These are phyloP conservation scores for Tulasnella sp. DNA, from an alignment of 768 basidiomycete genomes.

Conservation along the genomic window DNA sequence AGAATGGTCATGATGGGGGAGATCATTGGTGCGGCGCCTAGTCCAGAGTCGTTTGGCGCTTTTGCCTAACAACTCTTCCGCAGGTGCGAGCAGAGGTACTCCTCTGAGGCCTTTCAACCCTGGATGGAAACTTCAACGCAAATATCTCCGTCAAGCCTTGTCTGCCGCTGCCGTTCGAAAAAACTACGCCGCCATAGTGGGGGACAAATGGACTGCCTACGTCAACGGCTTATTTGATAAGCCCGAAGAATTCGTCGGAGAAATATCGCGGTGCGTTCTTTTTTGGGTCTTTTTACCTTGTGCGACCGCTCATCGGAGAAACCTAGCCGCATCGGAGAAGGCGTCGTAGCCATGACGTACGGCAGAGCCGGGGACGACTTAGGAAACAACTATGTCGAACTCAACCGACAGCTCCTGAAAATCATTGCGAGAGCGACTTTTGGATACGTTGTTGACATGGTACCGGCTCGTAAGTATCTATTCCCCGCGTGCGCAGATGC, in stretches of 20 bases:
- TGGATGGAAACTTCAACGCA: background rate
- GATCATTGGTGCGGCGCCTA: background rate
- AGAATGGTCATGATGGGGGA: slow-evolving; percentile 25
- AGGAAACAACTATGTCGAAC: background rate
- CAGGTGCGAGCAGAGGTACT: background rate
- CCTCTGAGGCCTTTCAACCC: background rate
- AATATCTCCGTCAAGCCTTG: background rate
- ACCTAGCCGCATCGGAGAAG: background rate
- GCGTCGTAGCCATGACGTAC: background rate
- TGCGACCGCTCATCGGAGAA: no score
- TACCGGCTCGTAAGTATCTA: background rate
- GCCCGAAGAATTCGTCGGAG: background rate
- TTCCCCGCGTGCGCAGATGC: no score
- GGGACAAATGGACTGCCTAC: background rate
- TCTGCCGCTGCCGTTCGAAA: background rate
- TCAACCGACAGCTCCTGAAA: background rate
- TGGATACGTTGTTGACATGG: background rate
- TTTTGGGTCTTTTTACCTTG: background rate
- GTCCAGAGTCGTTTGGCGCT: background rate
- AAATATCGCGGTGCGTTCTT: background rate
- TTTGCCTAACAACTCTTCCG: background rate
- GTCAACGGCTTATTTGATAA: background rate
- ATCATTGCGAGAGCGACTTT: background rate
- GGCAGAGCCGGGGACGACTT: background rate
- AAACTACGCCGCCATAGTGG: background rate